These are phyloP conservation scores for Brassica nigra DNA, from an alignment of 345 rosid species.

Conservation along the genomic window DNA sequence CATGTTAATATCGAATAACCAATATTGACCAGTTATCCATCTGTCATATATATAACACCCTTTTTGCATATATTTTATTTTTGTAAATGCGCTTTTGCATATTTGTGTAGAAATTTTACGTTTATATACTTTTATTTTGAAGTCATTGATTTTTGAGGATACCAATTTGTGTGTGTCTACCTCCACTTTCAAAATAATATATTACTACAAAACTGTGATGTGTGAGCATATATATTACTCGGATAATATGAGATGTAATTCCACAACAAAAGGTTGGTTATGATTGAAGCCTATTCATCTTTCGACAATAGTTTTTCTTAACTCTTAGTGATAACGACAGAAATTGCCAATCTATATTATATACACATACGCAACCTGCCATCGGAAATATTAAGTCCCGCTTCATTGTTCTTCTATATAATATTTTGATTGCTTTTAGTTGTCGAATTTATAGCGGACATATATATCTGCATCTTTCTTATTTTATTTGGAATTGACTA, in stretches of 20 bases:
- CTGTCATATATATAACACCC: too few relatives aligned
- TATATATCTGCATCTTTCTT: conserved; percentile 31
- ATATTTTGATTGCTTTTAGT: conserved; percentile 23
- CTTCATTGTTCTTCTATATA: conserved; percentile 29
- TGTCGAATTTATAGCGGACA: conserved; percentile 35
- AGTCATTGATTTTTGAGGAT: neutral
- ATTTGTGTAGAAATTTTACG: neutral
- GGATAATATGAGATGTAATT: conserved; percentile 4
- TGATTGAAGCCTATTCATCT: conserved; percentile 34
- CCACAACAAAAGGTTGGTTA: conserved; percentile 31
- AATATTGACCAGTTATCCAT: neutral
- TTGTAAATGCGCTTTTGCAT: neutral
- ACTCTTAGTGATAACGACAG: conserved; percentile 29
- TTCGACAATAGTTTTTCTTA: conserved; percentile 12
- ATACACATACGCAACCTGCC: conserved; percentile 33
- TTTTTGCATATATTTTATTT: neutral
- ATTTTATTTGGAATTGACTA: conserved; percentile 17
- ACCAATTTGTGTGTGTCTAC: neutral
- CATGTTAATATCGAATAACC: neutral
- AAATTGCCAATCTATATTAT: conserved; percentile 15
- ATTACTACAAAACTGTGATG: conserved; percentile 19
- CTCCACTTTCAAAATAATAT: conserved; percentile 22
- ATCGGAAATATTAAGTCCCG: conserved; percentile 27
- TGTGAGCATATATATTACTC: conserved; percentile 20
- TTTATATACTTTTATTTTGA: neutral